Evolutionary conservation across 768 basidiomycete species (phyloP), one percentile per base, ranked within the genome.

Genomic region (Albatrellus ellisii): DNA sequence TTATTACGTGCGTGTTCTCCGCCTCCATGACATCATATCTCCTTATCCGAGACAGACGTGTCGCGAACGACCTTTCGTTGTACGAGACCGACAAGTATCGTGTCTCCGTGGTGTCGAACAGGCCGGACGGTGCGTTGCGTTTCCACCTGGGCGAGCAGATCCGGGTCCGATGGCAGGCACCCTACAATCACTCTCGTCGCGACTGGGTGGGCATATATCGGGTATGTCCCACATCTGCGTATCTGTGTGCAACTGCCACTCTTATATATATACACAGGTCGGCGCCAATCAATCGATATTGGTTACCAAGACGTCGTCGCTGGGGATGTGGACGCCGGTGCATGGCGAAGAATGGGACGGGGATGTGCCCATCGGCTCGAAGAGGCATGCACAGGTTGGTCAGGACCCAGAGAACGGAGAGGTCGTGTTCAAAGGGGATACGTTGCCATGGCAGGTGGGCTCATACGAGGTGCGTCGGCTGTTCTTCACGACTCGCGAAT

Each of bases 121-220:
- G 67, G 49, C 54, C 66, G 9, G 69, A 69, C 8, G 71, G 73
- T 5, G 52, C 64, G 6, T 65, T 66, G 20, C 71, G 74, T 4
- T 98, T 83, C 71, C 83, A 88, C 56, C 75, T 97, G 36, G 95
- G 95, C 26, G 88, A 98, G 57, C 79, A 85, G 1, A 90, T 99
- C 51, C 69, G 60, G 2, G 69, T 99, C 35, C 72, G 73, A 36
- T 98, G 92, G 92, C 75, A 77, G 49, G 92, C 87, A 1, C 92
- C 94, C 1, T 61, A 66, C 26, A 72, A 75, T 41, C 94, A 97
- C 56, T 92, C 91, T 10, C 72, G 86, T 10, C 77, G 78, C 52
- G 95, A 99, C 58, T 98, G 95, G 95, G 84, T 99, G 53, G 95
- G 92, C 11, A 74, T 97, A 20, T 90, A 90, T 56, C 70, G 81